Evolutionary conservation across 768 basidiomycete species (phyloP).

Genomic region (Rhizopogon sp.): DNA sequence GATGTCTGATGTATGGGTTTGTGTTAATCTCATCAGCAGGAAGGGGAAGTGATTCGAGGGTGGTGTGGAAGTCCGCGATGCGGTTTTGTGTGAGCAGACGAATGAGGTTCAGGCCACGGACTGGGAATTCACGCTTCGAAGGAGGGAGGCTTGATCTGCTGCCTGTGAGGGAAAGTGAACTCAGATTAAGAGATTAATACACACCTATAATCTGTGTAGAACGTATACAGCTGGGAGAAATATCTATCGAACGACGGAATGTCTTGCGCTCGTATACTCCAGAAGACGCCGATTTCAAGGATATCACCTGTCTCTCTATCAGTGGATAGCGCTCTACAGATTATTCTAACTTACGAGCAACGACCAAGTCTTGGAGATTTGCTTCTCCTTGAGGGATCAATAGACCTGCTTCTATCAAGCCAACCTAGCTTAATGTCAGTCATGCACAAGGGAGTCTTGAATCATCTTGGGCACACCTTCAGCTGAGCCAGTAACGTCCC

Average conservation of each 20-base stretch:
- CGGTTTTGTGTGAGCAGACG: conserved; percentile 92
- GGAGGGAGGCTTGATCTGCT: conserved; percentile 66
- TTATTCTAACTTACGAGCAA: conserved; percentile 57
- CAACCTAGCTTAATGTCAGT: conserved; percentile 43
- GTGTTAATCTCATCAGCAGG: conserved; percentile 62
- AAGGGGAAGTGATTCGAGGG: conserved; percentile 82
- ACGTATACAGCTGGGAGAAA: conserved; percentile 85
- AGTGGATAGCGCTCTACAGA: not conserved
- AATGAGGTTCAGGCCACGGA: conserved; percentile 92
- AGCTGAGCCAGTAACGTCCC: conserved; percentile 61
- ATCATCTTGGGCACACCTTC: conserved; percentile 46
- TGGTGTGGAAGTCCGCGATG: conserved; percentile 96
- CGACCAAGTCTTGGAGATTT: conserved; percentile 61
- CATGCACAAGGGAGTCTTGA: not conserved
- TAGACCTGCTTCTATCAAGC: conserved; percentile 71
- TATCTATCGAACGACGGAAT: conserved; percentile 94
- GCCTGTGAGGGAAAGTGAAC: conserved; percentile 3
- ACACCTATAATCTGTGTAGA: conserved; percentile 83
- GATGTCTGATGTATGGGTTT: conserved; percentile 76
- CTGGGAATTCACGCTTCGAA: conserved; percentile 82
- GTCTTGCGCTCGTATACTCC: conserved; percentile 85
- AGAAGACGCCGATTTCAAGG: conserved; percentile 93
- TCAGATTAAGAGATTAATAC: conserved; percentile 9
- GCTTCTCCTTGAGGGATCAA: conserved; percentile 66
- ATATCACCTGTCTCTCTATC: conserved; percentile 66